phyloP scores from a whole-genome alignment of 768 basidiomycete genomes.

The Lanmaoa pseudosensibilis region DNA sequence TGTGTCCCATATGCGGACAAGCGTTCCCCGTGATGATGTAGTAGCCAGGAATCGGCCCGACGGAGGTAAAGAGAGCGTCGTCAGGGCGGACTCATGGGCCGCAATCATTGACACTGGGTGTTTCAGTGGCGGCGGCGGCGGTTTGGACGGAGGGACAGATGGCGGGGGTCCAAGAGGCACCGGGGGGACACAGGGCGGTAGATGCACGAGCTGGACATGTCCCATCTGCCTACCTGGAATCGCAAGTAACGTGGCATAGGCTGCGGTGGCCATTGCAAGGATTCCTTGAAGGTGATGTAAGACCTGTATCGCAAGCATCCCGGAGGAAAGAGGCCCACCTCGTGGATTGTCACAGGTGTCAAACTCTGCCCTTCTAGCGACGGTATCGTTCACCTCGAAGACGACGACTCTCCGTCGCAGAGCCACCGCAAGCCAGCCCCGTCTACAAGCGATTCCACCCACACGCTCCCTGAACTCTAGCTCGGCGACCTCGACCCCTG shows the following conservation, averaged over 20 bases:
- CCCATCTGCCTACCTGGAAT: constrained; percentile 85
- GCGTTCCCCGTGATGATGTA: constrained; percentile 78
- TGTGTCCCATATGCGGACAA: constrained; percentile 86
- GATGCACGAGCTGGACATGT: constrained; percentile 83
- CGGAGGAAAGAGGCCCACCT: constrained; percentile 47
- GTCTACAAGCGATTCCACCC: constrained; percentile 73
- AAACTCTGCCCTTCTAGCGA: constrained; percentile 71
- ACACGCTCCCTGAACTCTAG: constrained; percentile 87
- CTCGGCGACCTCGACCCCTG: constrained; percentile 78
- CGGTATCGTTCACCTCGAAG: constrained; percentile 65
- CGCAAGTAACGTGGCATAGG: constrained; percentile 77
- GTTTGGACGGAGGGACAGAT: constrained; percentile 50
- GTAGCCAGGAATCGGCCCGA: constrained; percentile 83
- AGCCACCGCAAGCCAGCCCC: constrained; percentile 84
- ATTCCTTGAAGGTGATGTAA: constrained; percentile 52
- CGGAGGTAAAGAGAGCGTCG: constrained; percentile 72
- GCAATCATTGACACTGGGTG: constrained; percentile 78
- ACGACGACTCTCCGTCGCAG: constrained; percentile 76
- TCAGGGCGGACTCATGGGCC: constrained; percentile 79
- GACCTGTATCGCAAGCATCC: not conserved
- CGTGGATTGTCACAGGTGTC: constrained; percentile 86
- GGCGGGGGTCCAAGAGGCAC: constrained; percentile 56
- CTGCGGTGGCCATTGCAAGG: constrained; percentile 74
- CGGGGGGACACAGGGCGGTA: constrained; percentile 75
- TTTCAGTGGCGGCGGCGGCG: constrained; percentile 56